phyloP scores from a whole-genome alignment of 768 basidiomycete species.

The Leccinum aurantiacum region DNA sequence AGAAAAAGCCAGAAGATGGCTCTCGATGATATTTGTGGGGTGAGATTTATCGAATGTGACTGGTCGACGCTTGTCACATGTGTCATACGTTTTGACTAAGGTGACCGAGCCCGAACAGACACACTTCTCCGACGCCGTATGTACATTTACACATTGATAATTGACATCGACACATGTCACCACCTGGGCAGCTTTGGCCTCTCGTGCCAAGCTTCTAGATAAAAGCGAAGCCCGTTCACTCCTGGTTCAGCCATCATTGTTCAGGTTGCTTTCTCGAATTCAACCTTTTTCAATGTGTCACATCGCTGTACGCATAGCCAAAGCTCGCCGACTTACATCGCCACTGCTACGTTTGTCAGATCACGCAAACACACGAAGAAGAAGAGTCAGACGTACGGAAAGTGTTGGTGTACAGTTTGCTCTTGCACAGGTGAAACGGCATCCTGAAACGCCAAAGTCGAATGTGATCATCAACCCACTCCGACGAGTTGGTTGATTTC shows the following conservation, averaged over 20 bases:
- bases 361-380: background rate
- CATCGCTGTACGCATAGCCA: background rate
- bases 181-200: background rate
- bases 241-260: background rate
- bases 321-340: conserved; percentile 8
- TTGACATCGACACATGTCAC: background rate
- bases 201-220: background rate
- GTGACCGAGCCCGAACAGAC: background rate
- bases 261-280: conserved; percentile 6
- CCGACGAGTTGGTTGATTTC: background rate
- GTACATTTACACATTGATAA: background rate
- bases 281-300: background rate
- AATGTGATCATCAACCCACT: background rate
- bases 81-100: background rate
- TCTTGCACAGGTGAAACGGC: conserved; percentile 14
- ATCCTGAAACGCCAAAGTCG: conserved; percentile 4
- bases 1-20: background rate
- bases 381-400: background rate
- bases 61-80: background rate
- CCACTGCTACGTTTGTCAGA: conserved; percentile 4
- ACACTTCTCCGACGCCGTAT: background rate
- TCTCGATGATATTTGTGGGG: background rate
- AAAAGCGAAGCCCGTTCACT: conserved; percentile 1
- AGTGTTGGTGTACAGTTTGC: conserved; percentile 12
- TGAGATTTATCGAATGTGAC: conserved; percentile 2